Evolutionary conservation across 2,329 filamentous ascomycete genomes (phyloP).

Genomic region (Sphaerulina vaccinii): DNA sequence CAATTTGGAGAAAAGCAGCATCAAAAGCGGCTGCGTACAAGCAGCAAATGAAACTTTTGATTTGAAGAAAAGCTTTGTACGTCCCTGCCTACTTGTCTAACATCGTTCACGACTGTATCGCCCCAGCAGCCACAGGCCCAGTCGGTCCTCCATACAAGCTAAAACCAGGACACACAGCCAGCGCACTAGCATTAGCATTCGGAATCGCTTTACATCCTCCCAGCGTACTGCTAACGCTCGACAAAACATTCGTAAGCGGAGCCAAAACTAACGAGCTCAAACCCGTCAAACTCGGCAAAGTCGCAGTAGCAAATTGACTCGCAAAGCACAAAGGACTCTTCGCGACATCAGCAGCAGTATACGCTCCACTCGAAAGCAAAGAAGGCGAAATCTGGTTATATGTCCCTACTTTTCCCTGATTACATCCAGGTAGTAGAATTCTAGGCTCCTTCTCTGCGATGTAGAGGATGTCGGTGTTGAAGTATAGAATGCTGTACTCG

Average conservation of each 20-base stretch:
- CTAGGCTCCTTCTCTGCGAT: constrained; percentile 31
- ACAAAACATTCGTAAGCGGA: constrained; percentile 14
- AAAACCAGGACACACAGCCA: constrained; percentile 33
- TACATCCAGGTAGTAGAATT: constrained; percentile 37
- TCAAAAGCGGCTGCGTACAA: too few species aligned
- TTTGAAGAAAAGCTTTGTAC: too few species aligned
- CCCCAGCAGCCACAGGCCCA: constrained; percentile 30
- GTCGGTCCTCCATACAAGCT: constrained; percentile 33
- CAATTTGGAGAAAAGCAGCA: too few species aligned
- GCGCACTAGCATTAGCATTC: constrained; percentile 28
- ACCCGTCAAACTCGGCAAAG: constrained; percentile 27
- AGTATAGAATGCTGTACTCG: constrained; percentile 34
- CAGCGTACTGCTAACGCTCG: constrained; percentile 23
- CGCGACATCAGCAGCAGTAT: constrained; percentile 38
- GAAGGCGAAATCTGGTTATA: constrained; percentile 37
- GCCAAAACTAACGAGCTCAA: constrained; percentile 6
- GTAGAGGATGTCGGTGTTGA: constrained; percentile 32
- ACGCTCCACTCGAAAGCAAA: constrained; percentile 43
- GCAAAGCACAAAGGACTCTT: constrained; percentile 33
- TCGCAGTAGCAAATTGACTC: constrained; percentile 23
- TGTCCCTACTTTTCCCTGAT: constrained; percentile 37
- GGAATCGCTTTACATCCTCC: too few species aligned
- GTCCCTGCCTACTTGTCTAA: too few species aligned
- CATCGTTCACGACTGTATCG: constrained; percentile 30
- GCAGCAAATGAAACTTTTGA: too few species aligned